Evolutionary conservation across 176 grass and related monocot genomes (phyloP).

Genomic region (Leersia perrieri): DNA sequence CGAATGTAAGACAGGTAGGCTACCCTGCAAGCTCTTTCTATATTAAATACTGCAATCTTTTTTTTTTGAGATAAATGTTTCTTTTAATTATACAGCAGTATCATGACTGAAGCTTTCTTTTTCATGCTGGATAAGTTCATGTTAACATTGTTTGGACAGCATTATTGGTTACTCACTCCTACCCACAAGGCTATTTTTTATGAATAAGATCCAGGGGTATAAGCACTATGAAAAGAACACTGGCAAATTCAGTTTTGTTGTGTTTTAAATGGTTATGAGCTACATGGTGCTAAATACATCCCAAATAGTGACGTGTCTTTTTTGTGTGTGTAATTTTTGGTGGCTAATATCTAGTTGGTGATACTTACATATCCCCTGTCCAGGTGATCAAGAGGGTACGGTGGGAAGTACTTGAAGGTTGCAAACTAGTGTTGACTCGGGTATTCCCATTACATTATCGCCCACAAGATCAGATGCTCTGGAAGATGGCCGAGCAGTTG

Average conservation of each 20-base stretch:
- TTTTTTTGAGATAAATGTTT: no score
- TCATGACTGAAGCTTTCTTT: background rate
- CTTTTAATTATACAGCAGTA: background rate
- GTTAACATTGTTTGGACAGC: background rate
- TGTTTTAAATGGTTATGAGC: constrained; percentile 1
- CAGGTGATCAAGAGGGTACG: constrained; percentile 64
- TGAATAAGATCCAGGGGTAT: background rate
- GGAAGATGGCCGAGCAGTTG: constrained; percentile 79
- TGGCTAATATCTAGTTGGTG: background rate
- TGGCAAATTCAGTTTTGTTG: background rate
- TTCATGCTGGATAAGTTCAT: background rate
- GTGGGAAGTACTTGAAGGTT: constrained; percentile 57
- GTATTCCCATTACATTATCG: constrained; percentile 47
- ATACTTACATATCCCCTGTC: background rate
- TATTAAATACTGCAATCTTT: constrained; percentile 1
- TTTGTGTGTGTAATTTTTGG: constrained; percentile 8
- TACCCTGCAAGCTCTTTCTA: background rate
- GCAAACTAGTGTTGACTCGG: constrained; percentile 78
- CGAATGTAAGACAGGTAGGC: constrained; percentile 72
- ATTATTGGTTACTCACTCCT: background rate
- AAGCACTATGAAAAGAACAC: background rate
- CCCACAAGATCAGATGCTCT: constrained; percentile 56
- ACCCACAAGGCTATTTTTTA: background rate
- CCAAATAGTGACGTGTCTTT: background rate
- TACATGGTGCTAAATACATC: background rate